Evolutionary conservation across 306 rosid species (phyloP).

Genomic region (Rosa rugosa): DNA sequence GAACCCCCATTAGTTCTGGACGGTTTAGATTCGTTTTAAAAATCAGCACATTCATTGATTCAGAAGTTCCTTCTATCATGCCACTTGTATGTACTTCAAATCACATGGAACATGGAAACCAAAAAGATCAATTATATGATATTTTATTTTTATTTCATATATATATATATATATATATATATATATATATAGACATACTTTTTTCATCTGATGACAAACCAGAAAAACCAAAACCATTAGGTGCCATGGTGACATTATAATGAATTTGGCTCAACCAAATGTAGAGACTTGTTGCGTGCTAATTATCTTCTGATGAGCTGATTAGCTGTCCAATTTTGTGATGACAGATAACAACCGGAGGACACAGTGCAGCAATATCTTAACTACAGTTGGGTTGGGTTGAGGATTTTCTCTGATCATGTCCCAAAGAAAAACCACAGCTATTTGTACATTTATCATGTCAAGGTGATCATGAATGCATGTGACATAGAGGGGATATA

Average conservation of each 20-base stretch:
- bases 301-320: conserved; percentile 17
- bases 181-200: background rate
- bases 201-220: background rate
- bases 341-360: conserved; percentile 42
- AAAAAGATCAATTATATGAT: background rate
- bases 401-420: conserved; percentile 36
- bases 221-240: background rate
- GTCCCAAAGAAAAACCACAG: conserved; percentile 29
- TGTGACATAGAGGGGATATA: conserved; percentile 48
- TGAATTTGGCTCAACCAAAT: background rate
- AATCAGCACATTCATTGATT: background rate
- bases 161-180: background rate
- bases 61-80: background rate
- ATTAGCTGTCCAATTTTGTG: conserved; percentile 21
- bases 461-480: conserved; percentile 42
- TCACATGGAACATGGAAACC: background rate
- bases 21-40: background rate
- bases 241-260: background rate
- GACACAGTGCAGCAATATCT: conserved; percentile 38
- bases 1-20: background rate
- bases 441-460: conserved; percentile 61
- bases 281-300: background rate
- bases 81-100: background rate
- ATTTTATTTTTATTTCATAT: background rate
- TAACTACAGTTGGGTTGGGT: conserved; percentile 11